Base-by-base conservation (phyloP, 805 yeast genomes). In the Ogataea trehalophila region DNA sequence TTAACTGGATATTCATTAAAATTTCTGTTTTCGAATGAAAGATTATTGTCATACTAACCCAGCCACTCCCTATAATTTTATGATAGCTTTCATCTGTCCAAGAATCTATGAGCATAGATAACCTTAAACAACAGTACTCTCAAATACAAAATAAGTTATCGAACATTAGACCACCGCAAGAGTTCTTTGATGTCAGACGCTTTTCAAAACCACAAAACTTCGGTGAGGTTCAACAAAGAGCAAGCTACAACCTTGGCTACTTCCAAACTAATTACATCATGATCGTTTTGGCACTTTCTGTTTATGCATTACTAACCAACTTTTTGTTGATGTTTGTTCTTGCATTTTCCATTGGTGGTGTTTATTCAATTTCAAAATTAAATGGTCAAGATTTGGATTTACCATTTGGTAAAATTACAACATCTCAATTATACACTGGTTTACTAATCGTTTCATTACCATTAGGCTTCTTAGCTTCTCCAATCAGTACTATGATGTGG, bases 401-500 rank as follows among this genome's bases (percentile, higher is more conserved):
- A 37, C 87, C 90, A 38, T 72, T 89, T 52, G 88, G 87, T 42
- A 76, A 82, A 49, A 72, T 88, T 58, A 80, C 89, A 53, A 79
- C 91, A 37, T 80, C 90, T 22, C 97, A 91, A 69, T 76, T 94
- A 54, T 94, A 94, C 75, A 90, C 96, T 16, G 95, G 85, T 23
- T 76, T 94, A 58, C 70, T 89, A 51, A 76, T 90, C 57, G 73
- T 94, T 53, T 71, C 80, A 18, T 61, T 79, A 43, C 84, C 84
- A 11, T 58, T 68, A 39, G 70, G 70, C 2, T 63, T 68, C 47
- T 46, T 66, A 36, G 71, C 71, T 17, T 67, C 71, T 20, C 72
- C 72, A 47, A 66, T 94, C 56, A 80, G 95, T 48, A 90, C 99
- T 14, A 71, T 94, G 73, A 77, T 94, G 80, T 94, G 99, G 99